Evolutionary conservation across 2,329 filamentous ascomycete genomes (phyloP), one percentile per base, ranked within the genome.

Genomic region (Claviceps sp.): DNA sequence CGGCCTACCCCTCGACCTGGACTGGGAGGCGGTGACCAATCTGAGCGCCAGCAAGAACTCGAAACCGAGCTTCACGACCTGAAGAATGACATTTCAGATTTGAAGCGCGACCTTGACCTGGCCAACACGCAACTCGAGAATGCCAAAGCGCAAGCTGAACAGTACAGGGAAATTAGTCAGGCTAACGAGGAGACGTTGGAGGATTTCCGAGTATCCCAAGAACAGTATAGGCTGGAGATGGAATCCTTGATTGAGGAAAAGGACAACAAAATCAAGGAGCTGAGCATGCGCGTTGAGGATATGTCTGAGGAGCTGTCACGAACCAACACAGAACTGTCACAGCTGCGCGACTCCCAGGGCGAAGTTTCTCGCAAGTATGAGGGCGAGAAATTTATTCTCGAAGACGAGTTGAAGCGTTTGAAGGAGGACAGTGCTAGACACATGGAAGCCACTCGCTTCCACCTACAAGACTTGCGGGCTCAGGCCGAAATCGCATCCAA

Each of bases 401-500:
- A 95, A 60, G 76, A 84, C 10, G 89, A 97, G 61, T 81, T 96
- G 50, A 74, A 78, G 22, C 81, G 88, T 38, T 73, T 97, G 30
- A 93, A 87, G 65, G 89, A 94, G 47, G 86, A 95, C 58, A 85
- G 85, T 53, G 86, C 89, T 58, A 81, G 86, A 50, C 84, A 91
- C 64, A 76, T 82, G 55, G 85, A 89, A 55, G 84, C 89, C 48
- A 83, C 88, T 37, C 83, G 87, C 58, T 89, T 86, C 63, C 87
- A 95, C 63, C 88, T 94, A 64, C 86, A 95, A 60, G 90, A 97
- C 61, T 80, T 97, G 43, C 90, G 93, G 56, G 84, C 88, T 0
- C 93, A 98, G 67, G 90, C 91, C 30, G 87, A 94, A 45, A 97
- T 98, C 61, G 89, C 93, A 2, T 84, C 89, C 50, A 87, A 89